Evolutionary conservation across 2,329 filamentous ascomycete genomes (phyloP), one percentile per base, ranked within the genome.

Genomic region (Mycogone perniciosa): DNA sequence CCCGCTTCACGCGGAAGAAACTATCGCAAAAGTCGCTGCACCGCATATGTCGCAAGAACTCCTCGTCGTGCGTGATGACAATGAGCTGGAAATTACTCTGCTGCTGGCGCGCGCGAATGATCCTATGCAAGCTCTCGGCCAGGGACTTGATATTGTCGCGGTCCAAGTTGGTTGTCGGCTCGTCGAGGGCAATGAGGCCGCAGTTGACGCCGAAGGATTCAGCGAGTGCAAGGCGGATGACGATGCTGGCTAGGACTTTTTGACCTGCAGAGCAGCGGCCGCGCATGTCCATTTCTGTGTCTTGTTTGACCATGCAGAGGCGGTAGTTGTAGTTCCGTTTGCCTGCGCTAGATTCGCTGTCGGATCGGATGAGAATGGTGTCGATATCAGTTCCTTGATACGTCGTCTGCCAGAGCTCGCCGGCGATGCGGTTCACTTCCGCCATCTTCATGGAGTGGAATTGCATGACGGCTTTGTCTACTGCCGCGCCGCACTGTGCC

Each of bases 271-370:
- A 95, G 76, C 93, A 99, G 50, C 93, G 88, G 1, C 93, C 95
- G 56, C 93, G 89, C 93, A 99, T 99, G 72, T 99, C 93, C 90
- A 99, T 96, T 69, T 99, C 93, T 1, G 88, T 89, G 63, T 95
- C 90, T 65, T 92, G 86, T 73, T 99, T 99, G 60, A 96, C 84
- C 93, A 99, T 99, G 69, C 89, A 91, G 5, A 99, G 86, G 43
- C 93, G 88, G 75, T 99, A 99, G 71, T 99, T 97, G 78, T 97
- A 97, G 55, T 78, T 88, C 61, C 89, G 84, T 62, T 89, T 90
- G 47, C 82, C 85, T 51, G 82, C 69, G 38, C 76, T 76, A 43
- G 80, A 82, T 66, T 97, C 93, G 60, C 84, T 86, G 68, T 97
- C 92, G 13, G 91, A 96, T 38, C 88, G 86, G 70, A 99, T 97